These are phyloP conservation scores for Flaveria brownii DNA, from an alignment of 129 eudicot species.

Conservation along the genomic window DNA sequence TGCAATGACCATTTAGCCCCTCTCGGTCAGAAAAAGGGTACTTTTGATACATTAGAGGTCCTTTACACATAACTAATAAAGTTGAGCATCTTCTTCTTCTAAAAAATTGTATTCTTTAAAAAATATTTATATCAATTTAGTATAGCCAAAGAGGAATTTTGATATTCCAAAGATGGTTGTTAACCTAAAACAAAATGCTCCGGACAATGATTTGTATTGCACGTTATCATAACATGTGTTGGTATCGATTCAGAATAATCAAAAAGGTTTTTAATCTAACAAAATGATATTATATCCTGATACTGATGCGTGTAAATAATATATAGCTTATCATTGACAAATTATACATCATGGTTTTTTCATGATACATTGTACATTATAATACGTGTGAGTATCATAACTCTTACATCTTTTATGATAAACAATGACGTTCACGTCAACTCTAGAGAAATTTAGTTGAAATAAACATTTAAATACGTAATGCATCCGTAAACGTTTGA, in stretches of 20 bases:
- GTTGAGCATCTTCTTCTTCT: slow-evolving; percentile 1
- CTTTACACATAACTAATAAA: slow-evolving; percentile 7
- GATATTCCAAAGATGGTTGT: neutral
- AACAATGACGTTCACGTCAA: neutral
- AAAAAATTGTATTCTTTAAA: neutral
- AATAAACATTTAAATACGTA: no score
- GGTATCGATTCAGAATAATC: no score
- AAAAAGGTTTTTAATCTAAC: no score
- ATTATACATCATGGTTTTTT: neutral
- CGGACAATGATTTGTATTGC: no score
- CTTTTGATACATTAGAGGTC: neutral
- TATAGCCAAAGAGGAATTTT: neutral
- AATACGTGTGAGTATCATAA: neutral
- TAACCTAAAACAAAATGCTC: neutral
- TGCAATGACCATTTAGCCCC: slow-evolving; percentile 1
- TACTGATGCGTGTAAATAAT: no score
- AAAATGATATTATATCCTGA: no score
- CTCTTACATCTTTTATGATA: neutral
- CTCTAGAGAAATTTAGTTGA: no score
- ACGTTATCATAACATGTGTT: no score
- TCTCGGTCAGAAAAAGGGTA: slow-evolving; percentile 9
- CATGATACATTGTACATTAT: no score
- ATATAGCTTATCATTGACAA: no score
- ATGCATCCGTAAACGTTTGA: no score
- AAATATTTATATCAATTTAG: neutral